Evolutionary conservation across 2,329 filamentous ascomycete genomes (phyloP), one percentile per base, ranked within the genome.

Genomic region (Knoxdaviesia capensis): DNA sequence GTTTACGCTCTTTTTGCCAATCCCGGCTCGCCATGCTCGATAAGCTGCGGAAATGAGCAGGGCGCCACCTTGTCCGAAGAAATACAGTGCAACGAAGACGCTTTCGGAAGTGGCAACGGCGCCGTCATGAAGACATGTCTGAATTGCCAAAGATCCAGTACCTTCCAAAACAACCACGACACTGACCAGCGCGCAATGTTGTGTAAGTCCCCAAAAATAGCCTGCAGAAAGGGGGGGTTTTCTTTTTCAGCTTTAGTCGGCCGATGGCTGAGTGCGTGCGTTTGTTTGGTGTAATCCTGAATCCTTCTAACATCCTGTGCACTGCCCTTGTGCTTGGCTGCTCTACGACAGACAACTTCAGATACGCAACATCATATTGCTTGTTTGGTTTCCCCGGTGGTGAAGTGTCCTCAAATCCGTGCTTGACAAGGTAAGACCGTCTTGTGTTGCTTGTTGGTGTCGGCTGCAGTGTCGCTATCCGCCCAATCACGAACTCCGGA

Each of bases 291-390:
- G 20, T 20, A 20, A 20, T 20, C 20, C 20, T 20, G 20, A 20
- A 20, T 20, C 20, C 20, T 20, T 20, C 20, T 20, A 20, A 20
- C 20, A 20, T 20, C 20, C 20, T 20, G 20, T 20, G 20, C 20
- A 20, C 20, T 20, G 20, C 20, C 20, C 20, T 20, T 20, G 20
- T 20, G 20, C 20, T 20, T 20, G 20, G 20, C 20, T 20, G 2
- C 20, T 20, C 20, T 2, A 20, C 20, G 2, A 20, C 35, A 76
- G 71, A 75, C 47, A 77, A 77, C 48, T 48, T 76, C 41, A 63
- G 74, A 51, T 76, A 65, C 49, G 61, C 69, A 5, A 48, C 67
- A 2, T 67, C 66, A 2, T 65, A 65, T 49, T 79, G 74, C 49
- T 49, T 77, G 1, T 77, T 64, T 45, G 67, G 66, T 2, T 53